Evolutionary conservation across 768 basidiomycete genomes (phyloP).

Genomic region (Glaciozyma martinii): DNA sequence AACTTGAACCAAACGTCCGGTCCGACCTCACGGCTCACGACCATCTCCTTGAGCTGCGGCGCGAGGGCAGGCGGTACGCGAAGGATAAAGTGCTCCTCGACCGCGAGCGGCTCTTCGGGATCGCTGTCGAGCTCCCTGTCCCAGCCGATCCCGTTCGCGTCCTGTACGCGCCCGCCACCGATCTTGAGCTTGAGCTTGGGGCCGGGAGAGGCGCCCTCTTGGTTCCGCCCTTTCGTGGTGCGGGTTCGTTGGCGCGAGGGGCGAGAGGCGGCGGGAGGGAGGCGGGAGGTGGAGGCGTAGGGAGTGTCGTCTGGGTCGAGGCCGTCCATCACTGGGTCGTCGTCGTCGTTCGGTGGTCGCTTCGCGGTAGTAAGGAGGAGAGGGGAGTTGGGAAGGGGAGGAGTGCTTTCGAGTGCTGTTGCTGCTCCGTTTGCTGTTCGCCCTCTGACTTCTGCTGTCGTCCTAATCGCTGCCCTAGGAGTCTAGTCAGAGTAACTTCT

Average conservation of each 20-base stretch:
- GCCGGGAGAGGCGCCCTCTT: background rate
- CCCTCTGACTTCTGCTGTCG: no score
- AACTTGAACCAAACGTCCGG: slow-evolving; percentile 97
- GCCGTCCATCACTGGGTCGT: no score
- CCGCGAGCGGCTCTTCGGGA: slow-evolving; percentile 77
- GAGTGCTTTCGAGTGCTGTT: no score
- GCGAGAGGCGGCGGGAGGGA: background rate
- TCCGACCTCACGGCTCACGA: slow-evolving; percentile 63
- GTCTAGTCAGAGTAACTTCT: no score
- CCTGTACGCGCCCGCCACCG: slow-evolving; percentile 48
- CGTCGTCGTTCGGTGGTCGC: no score
- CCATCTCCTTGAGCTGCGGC: slow-evolving; percentile 59
- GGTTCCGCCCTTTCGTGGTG: background rate
- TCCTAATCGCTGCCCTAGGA: no score
- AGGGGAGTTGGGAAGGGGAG: no score
- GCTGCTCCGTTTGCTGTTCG: no score
- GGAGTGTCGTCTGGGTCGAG: no score
- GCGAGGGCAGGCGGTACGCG: slow-evolving; percentile 53
- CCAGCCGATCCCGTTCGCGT: slow-evolving; percentile 54
- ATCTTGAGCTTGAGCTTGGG: slow-evolving; percentile 83
- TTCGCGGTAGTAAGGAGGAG: no score
- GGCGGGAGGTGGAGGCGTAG: background rate
- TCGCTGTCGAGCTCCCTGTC: slow-evolving; percentile 93
- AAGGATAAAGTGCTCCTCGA: slow-evolving; percentile 95
- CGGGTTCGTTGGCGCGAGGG: background rate